phyloP scores from a whole-genome alignment of 345 rosid species.

The Excoecaria cochinchinensis region DNA sequence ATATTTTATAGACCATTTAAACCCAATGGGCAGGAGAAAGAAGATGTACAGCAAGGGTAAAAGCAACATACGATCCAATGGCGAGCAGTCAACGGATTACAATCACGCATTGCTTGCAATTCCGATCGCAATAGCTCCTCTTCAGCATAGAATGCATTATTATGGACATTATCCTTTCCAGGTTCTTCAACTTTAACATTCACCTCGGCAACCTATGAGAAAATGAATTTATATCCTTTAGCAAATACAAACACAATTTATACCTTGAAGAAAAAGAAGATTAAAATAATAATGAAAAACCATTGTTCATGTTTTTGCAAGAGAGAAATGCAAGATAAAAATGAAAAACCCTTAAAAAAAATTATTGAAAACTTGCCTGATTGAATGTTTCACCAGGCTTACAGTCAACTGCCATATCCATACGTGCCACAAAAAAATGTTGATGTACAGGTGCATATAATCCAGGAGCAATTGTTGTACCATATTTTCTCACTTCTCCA shows the following conservation, averaged over 20 bases:
- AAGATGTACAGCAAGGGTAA: background rate
- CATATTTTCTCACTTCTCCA: constrained; percentile 84
- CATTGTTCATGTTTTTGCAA: no score
- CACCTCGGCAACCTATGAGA: constrained; percentile 77
- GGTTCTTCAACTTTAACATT: constrained; percentile 71
- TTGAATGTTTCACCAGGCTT: constrained; percentile 85
- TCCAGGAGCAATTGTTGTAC: constrained; percentile 88
- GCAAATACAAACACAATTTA: no score
- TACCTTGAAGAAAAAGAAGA: no score
- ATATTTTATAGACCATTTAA: no score
- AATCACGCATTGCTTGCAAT: constrained; percentile 76
- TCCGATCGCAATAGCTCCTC: constrained; percentile 74
- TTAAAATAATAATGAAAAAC: no score
- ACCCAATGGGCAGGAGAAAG: background rate
- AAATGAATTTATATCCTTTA: background rate
- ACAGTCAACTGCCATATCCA: constrained; percentile 93
- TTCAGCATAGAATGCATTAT: constrained; percentile 85
- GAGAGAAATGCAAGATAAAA: no score
- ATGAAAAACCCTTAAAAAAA: no score
- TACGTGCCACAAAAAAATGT: constrained; percentile 87
- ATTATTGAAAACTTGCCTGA: constrained; percentile 44
- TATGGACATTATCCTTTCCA: constrained; percentile 77
- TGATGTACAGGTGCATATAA: constrained; percentile 93
- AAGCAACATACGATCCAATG: constrained; percentile 79
- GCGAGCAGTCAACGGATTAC: constrained; percentile 76